Evolutionary conservation across 371 early-diverging fungal genomes (phyloP), one percentile per base, ranked within the genome.

Genomic region (Fennellomyces sp.): DNA sequence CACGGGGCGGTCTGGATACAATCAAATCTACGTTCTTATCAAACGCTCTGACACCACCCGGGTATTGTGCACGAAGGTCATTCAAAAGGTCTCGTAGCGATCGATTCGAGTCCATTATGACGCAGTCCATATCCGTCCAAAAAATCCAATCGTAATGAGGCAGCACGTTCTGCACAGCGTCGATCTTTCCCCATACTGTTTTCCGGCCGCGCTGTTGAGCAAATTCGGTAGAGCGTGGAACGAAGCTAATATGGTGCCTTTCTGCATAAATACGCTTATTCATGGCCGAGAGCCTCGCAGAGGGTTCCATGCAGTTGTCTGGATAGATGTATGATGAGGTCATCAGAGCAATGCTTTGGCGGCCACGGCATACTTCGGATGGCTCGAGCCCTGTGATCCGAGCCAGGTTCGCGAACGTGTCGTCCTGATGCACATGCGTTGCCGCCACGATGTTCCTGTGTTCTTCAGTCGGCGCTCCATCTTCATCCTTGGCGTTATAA

Each of bases 91-190:
- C 60, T 47, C 81, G 68, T 0, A 81, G 56, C 7, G 81, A 72
- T 23, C 62, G 58, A 19, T 74, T 62, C 17, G 68, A 50, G 66
- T 87, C 70, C 61, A 79, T 76, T n/a, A 87, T 73, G 10, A 87
- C 78, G 11, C 84, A 81, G 56, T 87, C 86, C 85, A 85, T 85
- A 62, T 87, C 88, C 69, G 83, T 67, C 88, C 88, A 87, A 26
- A 87, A 76, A 4, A 87, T 39, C 88, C 88, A 87, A 26, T 87
- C 83, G 58, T 87, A 87, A 33, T 82, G 75, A 4, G 86, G 88
- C 12, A 87, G 51, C 3, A 73, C 67, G 55, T 85, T 87, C 64
- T 87, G 81, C 4, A 87, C 72, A 6, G 70, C 81, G 51, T 83
- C 84, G 47, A 87, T 69, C 62, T 85, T 85, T 35, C 86, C 88